Evolutionary conservation across 768 basidiomycete species (phyloP).

Genomic region (Suillus lakei): DNA sequence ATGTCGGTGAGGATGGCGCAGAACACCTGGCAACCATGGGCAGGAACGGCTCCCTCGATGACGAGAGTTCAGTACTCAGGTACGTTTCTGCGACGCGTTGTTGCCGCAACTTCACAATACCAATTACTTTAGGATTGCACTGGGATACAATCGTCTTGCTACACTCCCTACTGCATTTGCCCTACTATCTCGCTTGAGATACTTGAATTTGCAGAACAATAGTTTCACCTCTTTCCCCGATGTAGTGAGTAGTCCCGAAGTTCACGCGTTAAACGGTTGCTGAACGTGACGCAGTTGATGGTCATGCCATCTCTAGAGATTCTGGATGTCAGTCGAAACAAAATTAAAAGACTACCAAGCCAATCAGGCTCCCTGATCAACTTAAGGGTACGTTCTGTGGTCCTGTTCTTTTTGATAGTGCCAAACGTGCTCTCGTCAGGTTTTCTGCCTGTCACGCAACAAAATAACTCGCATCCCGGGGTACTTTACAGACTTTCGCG

Average conservation of each 20-base stretch:
- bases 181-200: constrained; percentile 73
- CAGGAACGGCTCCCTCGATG: constrained; percentile 48
- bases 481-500: constrained; percentile 75
- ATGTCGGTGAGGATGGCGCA: constrained; percentile 76
- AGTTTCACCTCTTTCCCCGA: constrained; percentile 81
- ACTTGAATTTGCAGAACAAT: constrained; percentile 89
- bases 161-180: constrained; percentile 78
- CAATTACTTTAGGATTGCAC: constrained; percentile 65
- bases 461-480: constrained; percentile 77
- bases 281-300: constrained; percentile 61
- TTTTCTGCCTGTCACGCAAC: constrained; percentile 88
- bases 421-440: constrained; percentile 47
- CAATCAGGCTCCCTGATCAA: constrained; percentile 79
- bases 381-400: constrained; percentile 60
- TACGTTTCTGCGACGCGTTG: constrained; percentile 35
- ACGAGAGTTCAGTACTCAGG: constrained; percentile 65
- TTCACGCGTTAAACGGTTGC: constrained; percentile 9
- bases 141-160: constrained; percentile 83
- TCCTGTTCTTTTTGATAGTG: not conserved
- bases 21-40: constrained; percentile 73
- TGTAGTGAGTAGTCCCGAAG: constrained; percentile 62
- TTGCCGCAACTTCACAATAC: constrained; percentile 12
- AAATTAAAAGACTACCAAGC: constrained; percentile 77
- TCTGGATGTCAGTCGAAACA: constrained; percentile 93
- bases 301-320: constrained; percentile 89